phyloP scores from a whole-genome alignment of 768 basidiomycete genomes.

The Russula virescens region DNA sequence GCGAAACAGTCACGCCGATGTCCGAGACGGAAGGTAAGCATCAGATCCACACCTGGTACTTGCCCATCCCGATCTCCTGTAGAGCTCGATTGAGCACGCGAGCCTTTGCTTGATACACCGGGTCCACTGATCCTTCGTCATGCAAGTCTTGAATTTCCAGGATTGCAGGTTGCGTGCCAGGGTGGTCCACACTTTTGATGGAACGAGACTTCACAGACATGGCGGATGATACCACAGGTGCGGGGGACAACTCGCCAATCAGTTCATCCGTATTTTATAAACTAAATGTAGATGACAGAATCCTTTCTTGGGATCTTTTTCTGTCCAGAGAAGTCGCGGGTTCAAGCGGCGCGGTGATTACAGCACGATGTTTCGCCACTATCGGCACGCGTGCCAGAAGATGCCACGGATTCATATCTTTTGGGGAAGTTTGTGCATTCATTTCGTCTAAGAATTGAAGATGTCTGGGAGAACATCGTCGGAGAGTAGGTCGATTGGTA shows the following conservation, averaged over 20 bases:
- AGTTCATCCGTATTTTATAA: background rate
- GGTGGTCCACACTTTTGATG: background rate
- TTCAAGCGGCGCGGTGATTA: too few species aligned
- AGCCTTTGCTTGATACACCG: slow-evolving; percentile 54
- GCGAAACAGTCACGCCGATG: background rate
- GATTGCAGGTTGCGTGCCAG: background rate
- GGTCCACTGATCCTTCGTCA: slow-evolving; percentile 38
- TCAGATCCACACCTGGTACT: slow-evolving; percentile 45
- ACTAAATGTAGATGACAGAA: too few species aligned
- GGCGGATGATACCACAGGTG: background rate
- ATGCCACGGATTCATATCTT: too few species aligned
- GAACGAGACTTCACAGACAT: slow-evolving; percentile 1
- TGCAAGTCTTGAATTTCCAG: slow-evolving; percentile 12
- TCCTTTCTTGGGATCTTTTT: too few species aligned
- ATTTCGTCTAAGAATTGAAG: too few species aligned
- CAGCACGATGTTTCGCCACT: too few species aligned
- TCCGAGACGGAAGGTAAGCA: background rate
- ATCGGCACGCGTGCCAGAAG: too few species aligned
- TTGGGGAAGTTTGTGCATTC: too few species aligned
- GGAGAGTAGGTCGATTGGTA: too few species aligned
- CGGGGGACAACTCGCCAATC: background rate
- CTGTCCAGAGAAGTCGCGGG: too few species aligned
- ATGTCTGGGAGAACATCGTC: too few species aligned
- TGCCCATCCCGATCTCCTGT: slow-evolving; percentile 68
- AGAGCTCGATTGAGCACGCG: slow-evolving; percentile 52